phyloP scores from a whole-genome alignment of 345 rosid genomes.

The Aquilaria sinensis region DNA sequence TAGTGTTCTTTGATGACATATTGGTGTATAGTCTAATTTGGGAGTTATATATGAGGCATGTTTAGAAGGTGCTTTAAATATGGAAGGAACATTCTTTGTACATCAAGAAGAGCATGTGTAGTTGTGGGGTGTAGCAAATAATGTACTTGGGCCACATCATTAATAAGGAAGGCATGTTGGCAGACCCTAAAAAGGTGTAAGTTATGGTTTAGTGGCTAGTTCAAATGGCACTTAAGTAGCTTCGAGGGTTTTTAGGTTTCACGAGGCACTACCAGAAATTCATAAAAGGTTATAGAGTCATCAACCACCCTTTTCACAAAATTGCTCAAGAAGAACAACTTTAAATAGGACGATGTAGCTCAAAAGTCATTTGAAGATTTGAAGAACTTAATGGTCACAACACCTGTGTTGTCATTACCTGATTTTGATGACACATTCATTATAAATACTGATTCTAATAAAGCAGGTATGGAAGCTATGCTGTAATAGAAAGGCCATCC shows the following conservation, averaged over 20 bases:
- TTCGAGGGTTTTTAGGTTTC: too few relatives aligned
- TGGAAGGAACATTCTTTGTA: background rate
- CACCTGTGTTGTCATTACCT: background rate
- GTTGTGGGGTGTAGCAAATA: background rate
- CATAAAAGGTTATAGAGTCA: background rate
- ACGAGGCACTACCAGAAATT: too few relatives aligned
- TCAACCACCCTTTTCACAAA: background rate
- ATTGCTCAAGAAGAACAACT: background rate
- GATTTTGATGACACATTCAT: background rate
- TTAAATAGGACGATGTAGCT: background rate
- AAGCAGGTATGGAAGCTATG: too few relatives aligned
- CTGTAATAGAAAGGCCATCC: too few relatives aligned
- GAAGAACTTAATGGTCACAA: background rate
- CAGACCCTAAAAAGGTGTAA: too few relatives aligned
- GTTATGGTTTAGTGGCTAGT: too few relatives aligned
- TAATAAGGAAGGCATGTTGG: too few relatives aligned
- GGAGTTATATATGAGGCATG: background rate
- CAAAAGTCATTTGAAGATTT: background rate
- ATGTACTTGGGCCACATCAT: background rate
- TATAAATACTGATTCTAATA: too few relatives aligned
- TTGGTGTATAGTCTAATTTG: too few relatives aligned
- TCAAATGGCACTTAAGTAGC: too few relatives aligned
- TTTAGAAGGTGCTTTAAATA: background rate
- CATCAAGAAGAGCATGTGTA: constrained; percentile 3
- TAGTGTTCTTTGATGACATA: too few relatives aligned